Evolutionary conservation across 2,329 filamentous ascomycete genomes (phyloP).

Genomic region (Fusarium stilboides): DNA sequence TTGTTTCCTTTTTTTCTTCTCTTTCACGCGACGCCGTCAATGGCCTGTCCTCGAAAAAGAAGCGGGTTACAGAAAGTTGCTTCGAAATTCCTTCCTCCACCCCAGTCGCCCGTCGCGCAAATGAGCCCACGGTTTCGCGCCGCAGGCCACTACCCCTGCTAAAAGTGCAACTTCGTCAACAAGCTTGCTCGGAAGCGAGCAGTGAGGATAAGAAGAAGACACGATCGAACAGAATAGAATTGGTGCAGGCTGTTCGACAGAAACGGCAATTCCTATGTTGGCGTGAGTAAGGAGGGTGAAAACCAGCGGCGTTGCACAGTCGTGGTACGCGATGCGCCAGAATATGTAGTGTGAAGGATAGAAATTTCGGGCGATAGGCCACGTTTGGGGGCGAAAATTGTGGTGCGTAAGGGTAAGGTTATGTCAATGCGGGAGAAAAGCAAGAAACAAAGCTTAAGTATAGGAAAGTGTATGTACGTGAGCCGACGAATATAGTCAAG

Average conservation of each 20-base stretch:
- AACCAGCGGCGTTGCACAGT: conserved; percentile 35
- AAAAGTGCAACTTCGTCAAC: conserved; percentile 28
- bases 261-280: neutral
- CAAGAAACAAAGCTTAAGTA: conserved; percentile 18
- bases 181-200: conserved; percentile 18
- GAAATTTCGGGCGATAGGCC: conserved; percentile 27
- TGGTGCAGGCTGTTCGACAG: conserved; percentile 4
- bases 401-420: conserved; percentile 12
- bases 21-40: conserved; percentile 28
- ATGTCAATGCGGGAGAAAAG: conserved; percentile 1
- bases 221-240: conserved; percentile 9
- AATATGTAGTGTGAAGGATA: conserved; percentile 33
- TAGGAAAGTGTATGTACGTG: conserved; percentile 17
- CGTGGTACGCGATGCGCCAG: conserved; percentile 29
- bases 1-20: conserved; percentile 28
- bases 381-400: conserved; percentile 11
- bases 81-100: conserved; percentile 38
- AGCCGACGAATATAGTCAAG: conserved; percentile 19
- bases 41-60: conserved; percentile 44
- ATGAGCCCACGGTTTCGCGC: conserved; percentile 45
- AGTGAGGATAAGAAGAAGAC: conserved; percentile 4
- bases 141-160: conserved; percentile 39
- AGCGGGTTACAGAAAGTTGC: conserved; percentile 34
- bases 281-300: conserved; percentile 2
- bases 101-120: conserved; percentile 40